Evolutionary conservation across 2,329 filamentous ascomycete species (phyloP), one percentile per base, ranked within the genome.

Genomic region (Hymenoscyphus linearis): DNA sequence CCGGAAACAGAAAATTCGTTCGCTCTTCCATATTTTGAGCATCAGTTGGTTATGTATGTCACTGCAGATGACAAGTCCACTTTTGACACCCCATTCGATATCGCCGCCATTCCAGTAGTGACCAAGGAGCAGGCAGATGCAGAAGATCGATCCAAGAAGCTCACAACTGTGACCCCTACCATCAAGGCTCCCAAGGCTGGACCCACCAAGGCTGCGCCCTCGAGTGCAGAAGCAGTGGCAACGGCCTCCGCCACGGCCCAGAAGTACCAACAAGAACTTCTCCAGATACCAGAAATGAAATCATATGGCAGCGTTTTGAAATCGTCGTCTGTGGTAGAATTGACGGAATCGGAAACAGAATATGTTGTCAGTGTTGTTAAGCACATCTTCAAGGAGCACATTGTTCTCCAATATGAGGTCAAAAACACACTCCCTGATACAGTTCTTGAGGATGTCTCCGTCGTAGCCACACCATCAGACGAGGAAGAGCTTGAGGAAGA

Each of bases 1-100:
- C 73, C 35, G 16, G 14, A 16, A 58, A 9, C 69, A 93, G 93
- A 98, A 74, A 96, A 87, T 66, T 96, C 96, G 85, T 99, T 93
- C 75, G 96, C 93, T 9, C 83, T 99, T 25, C 90, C 92, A 12
- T 92, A 91, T 62, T 96, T 99, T 64, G 95, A 98, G 80, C 93
- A 98, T 74, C 93, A 98, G 74, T 86, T 99, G 57, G 93, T 97
- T 68, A 90, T 96, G 85, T 99, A 99, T 72, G 93, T 99, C 69
- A 96, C 93, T 18, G 92, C 93, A 13, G 90, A 92, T 59, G 91
- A 95, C 71, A 92, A 93, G 75, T 85, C 88, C 50, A 90, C 89
- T 0, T 99, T 98, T 70, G 84, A 88, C 47, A 80, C 81, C 36
- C 88, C 95, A 6, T 99, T 99, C 80, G 93, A 98, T 74, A 88